Base-by-base conservation (phyloP, 2,329 filamentous ascomycete species). In the Exophiala lecanii-corni region DNA sequence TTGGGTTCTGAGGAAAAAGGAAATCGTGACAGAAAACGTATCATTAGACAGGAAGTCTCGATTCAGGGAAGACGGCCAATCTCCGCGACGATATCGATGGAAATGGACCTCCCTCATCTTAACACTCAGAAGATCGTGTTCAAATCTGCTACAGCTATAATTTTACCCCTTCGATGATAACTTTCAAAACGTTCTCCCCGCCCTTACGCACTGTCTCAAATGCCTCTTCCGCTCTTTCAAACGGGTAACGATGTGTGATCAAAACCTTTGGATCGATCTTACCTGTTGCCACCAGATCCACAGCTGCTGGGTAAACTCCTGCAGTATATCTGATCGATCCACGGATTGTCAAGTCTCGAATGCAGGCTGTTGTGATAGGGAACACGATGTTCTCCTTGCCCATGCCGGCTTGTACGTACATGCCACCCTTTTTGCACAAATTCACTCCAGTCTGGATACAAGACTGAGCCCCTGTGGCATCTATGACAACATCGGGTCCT, bases 191-290 rank as follows among this genome's bases (percentile, higher is more conserved):
- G 69, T 92, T 82, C 2, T n/a, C n/a, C n/a, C n/a, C n/a, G n/a
- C 89, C 89, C 55, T 78, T 77, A 73, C 88, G 89, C 30, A 94
- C 88, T 67, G 89, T 84, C 59, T 82, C 75, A 61, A 96, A 95
- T 0, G 64, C 64, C 18, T 63, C 52, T 10, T 56, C 48, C 3
- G 58, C 57, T n/a, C 58, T 49, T 34, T 66, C 59, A 43, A 65
- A 63, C 0, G 55, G 53, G 26, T 60, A 57, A 9, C 60, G 41
- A 31, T 58, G 57, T 2, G 58, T 62, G 4, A 66, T 62, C 13
- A 66, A 50, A 0, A 53, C 47, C 41, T 56, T 59, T 18, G 65
- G 36, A 16, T 55, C 49, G 39, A 66, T 53, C 31, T 52, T 51
- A 10, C 57, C 50, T 5, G 50, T 49, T 5, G 56, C 49, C 1